These are phyloP conservation scores for Hymenoscyphus occultus DNA, from an alignment of 2,329 filamentous ascomycete species.

Conservation along the genomic window DNA sequence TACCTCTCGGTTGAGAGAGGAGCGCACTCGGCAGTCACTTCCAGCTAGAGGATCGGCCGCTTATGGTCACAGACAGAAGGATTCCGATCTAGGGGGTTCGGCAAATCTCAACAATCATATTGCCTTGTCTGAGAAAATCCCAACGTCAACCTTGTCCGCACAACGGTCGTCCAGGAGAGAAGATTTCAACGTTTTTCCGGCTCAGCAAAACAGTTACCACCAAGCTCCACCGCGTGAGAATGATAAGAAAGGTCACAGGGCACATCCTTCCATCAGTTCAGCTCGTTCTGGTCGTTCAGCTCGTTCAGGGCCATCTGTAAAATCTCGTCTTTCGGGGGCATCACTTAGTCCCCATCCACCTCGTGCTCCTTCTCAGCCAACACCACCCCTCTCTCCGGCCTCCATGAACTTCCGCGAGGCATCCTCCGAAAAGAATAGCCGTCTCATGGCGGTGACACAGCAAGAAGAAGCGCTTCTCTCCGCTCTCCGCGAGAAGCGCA, in stretches of 20 bases:
- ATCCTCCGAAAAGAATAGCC: conserved; percentile 22
- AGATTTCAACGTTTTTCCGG: not conserved
- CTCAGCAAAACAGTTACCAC: not conserved
- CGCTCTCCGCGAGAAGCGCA: conserved; percentile 47
- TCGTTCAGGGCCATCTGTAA: conserved; percentile 11
- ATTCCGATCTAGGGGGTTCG: conserved; percentile 4
- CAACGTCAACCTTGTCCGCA: conserved; percentile 12
- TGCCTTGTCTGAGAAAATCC: conserved; percentile 22
- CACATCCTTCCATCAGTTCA: conserved; percentile 1
- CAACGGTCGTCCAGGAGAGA: not conserved
- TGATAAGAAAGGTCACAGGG: conserved; percentile 12
- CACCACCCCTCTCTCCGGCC: conserved; percentile 33
- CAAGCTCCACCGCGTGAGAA: not conserved
- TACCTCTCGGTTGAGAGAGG: not conserved
- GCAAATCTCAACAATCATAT: conserved; percentile 15
- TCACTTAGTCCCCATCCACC: not conserved
- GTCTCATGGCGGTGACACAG: conserved; percentile 50
- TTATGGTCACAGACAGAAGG: conserved; percentile 16
- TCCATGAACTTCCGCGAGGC: conserved; percentile 25
- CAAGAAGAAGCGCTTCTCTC: conserved; percentile 51
- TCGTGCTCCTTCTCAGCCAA: conserved; percentile 25
- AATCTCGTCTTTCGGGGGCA: conserved; percentile 11
- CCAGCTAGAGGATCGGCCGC: conserved; percentile 14
- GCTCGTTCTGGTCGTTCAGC: not conserved
- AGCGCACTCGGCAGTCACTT: conserved; percentile 11